A percentile compares a stretch with the other conserved stretches of the same genome.
Evolutionary conservation across 495 filamentous ascomycete genomes (phyloP).

Genomic region (Apiosordaria backusii): DNA sequence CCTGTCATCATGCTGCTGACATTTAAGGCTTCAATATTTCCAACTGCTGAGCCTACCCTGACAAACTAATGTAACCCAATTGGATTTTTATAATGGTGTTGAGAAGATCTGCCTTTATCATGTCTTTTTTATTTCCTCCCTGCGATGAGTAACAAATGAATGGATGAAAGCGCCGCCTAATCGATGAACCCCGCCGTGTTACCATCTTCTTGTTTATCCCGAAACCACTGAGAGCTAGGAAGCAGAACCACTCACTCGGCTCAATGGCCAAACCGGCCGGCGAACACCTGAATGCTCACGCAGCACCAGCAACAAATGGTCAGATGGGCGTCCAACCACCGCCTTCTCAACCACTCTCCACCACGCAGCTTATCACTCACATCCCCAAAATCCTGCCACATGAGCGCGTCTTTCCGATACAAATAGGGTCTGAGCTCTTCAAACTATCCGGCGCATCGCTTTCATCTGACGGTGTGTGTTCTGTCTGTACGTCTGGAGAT

Average conservation of each 20-base stretch:
- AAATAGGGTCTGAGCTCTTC: constrained; percentile 90
- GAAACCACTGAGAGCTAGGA: not conserved
- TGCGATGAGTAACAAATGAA: not conserved
- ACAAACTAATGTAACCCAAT: not conserved
- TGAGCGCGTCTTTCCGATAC: constrained; percentile 81
- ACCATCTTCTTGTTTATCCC: not conserved
- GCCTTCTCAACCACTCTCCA: not conserved
- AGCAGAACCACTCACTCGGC: not conserved
- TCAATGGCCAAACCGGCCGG: not conserved
- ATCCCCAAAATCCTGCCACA: constrained; percentile 60
- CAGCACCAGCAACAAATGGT: not conserved
- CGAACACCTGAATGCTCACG: not conserved
- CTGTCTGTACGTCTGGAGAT: constrained; percentile 7
- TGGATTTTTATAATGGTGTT: not conserved
- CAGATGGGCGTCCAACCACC: not conserved
- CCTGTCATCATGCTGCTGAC: constrained; percentile 2
- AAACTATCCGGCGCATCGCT: constrained; percentile 91
- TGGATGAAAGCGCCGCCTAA: not conserved
- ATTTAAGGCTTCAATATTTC: constrained; percentile 6
- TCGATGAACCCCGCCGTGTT: not conserved
- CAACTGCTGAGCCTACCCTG: not conserved
- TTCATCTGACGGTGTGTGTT: constrained; percentile 76
- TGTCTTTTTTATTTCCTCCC: not conserved
- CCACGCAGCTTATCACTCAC: constrained; percentile 30
- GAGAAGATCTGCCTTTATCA: not conserved